Evolutionary conservation across 352 stramenopile species (phyloP).

Genomic region (Pythium folliculosum): DNA sequence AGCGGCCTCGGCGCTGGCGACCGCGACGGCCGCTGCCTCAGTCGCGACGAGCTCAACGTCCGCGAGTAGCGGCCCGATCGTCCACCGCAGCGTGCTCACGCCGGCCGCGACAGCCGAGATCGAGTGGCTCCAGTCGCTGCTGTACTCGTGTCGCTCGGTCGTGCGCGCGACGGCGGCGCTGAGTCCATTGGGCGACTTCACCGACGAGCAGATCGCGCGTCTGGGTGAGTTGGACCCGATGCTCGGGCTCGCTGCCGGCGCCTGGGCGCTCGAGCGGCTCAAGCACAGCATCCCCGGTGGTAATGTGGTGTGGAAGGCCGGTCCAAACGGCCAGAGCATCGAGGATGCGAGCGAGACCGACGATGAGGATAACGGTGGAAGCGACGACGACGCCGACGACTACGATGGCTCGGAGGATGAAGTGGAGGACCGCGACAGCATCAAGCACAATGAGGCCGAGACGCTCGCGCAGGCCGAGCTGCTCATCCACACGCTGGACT

Average conservation of each 20-base stretch:
- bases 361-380: conserved; percentile 16
- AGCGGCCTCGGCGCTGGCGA: not conserved
- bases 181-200: conserved; percentile 25
- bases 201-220: conserved; percentile 31
- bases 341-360: conserved; percentile 1
- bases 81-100: conserved; percentile 9
- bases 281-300: conserved; percentile 1
- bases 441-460: conserved; percentile 50
- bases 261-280: conserved; percentile 2
- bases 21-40: not conserved
- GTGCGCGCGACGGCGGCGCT: conserved; percentile 14
- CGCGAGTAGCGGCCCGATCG: not conserved
- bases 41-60: not conserved
- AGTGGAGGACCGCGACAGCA: conserved; percentile 27
- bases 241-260: conserved; percentile 8
- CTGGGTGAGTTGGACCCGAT: conserved; percentile 39
- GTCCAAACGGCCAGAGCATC: conserved; percentile 2
- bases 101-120: conserved; percentile 7
- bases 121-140: conserved; percentile 15
- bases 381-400: conserved; percentile 23
- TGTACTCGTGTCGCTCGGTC: conserved; percentile 4
- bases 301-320: not conserved
- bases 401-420: conserved; percentile 21
- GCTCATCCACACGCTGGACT: conserved; percentile 40
- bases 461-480: conserved; percentile 51